These are phyloP conservation scores for Ramaria sp. DNA, from an alignment of 768 basidiomycete genomes.

Conservation along the genomic window DNA sequence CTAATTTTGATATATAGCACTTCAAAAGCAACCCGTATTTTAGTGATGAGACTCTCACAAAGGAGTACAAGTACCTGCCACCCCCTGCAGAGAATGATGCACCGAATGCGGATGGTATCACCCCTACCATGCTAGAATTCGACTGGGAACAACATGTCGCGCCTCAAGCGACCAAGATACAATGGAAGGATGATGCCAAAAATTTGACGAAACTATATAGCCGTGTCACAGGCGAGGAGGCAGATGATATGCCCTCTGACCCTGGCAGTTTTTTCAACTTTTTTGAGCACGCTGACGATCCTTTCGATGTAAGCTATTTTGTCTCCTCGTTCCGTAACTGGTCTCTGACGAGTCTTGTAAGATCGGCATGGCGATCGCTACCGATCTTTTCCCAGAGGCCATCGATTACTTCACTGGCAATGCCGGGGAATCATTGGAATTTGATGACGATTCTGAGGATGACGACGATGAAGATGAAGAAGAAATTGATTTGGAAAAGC, in stretches of 20 bases:
- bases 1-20: slow-evolving; percentile 31
- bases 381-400: slow-evolving; percentile 71
- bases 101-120: slow-evolving; percentile 66
- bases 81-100: slow-evolving; percentile 42
- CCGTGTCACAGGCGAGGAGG: slow-evolving; percentile 40
- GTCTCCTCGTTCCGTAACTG: neutral
- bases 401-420: slow-evolving; percentile 76
- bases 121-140: slow-evolving; percentile 69
- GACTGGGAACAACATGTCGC: slow-evolving; percentile 69
- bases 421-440: slow-evolving; percentile 52
- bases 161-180: slow-evolving; percentile 54
- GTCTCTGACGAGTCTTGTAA: slow-evolving; percentile 20
- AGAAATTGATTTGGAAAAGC: slow-evolving; percentile 85
- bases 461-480: slow-evolving; percentile 50
- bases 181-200: slow-evolving; percentile 73
- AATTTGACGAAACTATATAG: slow-evolving; percentile 76
- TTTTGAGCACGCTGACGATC: slow-evolving; percentile 58
- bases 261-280: slow-evolving; percentile 84
- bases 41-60: slow-evolving; percentile 62
- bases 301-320: slow-evolving; percentile 46
- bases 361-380: slow-evolving; percentile 64
- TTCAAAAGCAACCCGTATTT: slow-evolving; percentile 87
- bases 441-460: slow-evolving; percentile 57
- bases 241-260: slow-evolving; percentile 49
- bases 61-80: slow-evolving; percentile 67